Evolutionary conservation across 805 yeast genomes (phyloP), one percentile per base, ranked within the genome.

Genomic region (Grigorovia humatica): DNA sequence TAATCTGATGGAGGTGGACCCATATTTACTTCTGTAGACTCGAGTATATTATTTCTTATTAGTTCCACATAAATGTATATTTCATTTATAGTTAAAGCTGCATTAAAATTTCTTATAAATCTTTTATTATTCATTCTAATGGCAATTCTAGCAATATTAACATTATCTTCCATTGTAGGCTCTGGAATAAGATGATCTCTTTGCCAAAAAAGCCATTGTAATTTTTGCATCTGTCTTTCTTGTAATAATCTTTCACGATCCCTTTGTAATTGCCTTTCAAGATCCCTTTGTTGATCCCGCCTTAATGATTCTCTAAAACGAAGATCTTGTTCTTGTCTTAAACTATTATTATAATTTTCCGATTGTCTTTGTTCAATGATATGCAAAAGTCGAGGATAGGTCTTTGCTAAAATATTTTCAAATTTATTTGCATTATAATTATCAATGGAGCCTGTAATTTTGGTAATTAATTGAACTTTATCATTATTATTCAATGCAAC

Each of bases 51-150:
- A 35, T 59, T 59, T 43, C 62, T 64, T 29, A 66, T 58, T 55
- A 83, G 70, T 56, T 86, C 95, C 17, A 82, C 85, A 60, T 73
- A 82, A 9, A 89, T 85, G 62, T 82, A 84, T 13, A 91, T 68
- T 50, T 85, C 89, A 51, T 79, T 81, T 1, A 88, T 66, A 0
- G 74, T 60, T 13, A 72, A 69, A 29, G 69, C 62, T 13, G 76
- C 74, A 45, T 70, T 63, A 54, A 88, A 72, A 61, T 75, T 62
- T 57, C 79, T 65, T 8, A 76, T 70, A 0, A 79, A 62, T 53
- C 96, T 76, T 48, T 72, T 72, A 2, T 95, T 95, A 53, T 73
- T 69, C 43, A 87, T 62, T 56, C 91, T 76, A 9, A 91, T 76
- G 1, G 93, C 90, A 2, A 91, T 71, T 43, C 84, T 76, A 9